Percentiles rank a stretch among this genome's conserved stretches.
phyloP scores from a whole-genome alignment of 2,329 filamentous ascomycete species.

The Sclerotinia spermophila region DNA sequence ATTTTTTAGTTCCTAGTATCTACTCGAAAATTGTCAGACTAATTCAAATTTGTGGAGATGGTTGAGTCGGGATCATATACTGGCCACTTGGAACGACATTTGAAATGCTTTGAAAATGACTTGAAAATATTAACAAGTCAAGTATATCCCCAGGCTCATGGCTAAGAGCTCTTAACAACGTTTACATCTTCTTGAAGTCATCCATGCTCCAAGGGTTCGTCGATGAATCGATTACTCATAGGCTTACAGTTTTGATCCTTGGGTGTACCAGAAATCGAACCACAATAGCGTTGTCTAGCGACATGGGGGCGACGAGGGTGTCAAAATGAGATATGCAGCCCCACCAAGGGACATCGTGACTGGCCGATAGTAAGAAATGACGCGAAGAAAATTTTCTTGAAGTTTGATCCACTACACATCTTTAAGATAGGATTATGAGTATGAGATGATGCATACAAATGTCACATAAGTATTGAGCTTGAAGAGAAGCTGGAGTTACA shows the following conservation, averaged over 20 bases:
- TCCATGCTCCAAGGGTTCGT: not conserved
- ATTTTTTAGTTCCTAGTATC: not conserved
- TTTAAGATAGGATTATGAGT: not conserved
- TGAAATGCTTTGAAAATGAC: not conserved
- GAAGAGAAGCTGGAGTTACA: not conserved
- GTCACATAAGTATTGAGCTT: not conserved
- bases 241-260: not conserved
- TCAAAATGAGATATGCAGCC: not conserved
- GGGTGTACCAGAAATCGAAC: not conserved
- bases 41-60: not conserved
- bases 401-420: not conserved
- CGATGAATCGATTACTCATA: not conserved
- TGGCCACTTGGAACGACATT: not conserved
- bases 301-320: not conserved
- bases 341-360: not conserved
- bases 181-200: not conserved
- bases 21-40: not conserved
- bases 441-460: not conserved
- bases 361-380: not conserved
- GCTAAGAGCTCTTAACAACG: not conserved
- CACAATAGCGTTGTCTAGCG: not conserved
- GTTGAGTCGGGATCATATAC: not conserved
- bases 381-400: constrained; percentile 13
- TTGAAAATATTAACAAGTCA: not conserved
- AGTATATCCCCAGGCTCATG: not conserved